These are phyloP conservation scores for Puccinia brachypodii DNA, from an alignment of 1,284 basidiomycete species.

Conservation along the genomic window DNA sequence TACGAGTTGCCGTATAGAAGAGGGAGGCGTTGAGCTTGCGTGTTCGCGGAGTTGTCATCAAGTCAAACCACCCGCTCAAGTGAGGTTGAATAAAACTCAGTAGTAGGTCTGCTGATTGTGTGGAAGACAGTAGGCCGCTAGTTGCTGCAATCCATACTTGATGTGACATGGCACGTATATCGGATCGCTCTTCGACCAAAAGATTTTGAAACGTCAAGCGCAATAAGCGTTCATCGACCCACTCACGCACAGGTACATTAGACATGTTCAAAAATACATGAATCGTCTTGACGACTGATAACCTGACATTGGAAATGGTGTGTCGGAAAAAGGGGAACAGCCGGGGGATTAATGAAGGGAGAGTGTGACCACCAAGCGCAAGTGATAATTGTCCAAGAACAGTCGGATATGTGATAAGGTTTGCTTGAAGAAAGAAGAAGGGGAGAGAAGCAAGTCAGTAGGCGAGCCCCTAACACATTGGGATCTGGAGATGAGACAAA, in stretches of 20 bases:
- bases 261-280: conserved; percentile 78
- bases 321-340: conserved; percentile 97
- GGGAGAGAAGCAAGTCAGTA: conserved; percentile 45
- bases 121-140: conserved; percentile 61
- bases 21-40: conserved; percentile 11
- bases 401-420: conserved; percentile 74
- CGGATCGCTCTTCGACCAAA: conserved; percentile 81
- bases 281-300: conserved; percentile 87
- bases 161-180: conserved; percentile 79
- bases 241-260: conserved; percentile 70
- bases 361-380: conserved; percentile 67
- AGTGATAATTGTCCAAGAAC: conserved; percentile 73
- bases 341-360: conserved; percentile 77
- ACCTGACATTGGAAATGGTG: conserved; percentile 88
- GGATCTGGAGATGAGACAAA: conserved; percentile 57
- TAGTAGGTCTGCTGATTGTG: conserved; percentile 60
- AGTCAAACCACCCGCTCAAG: conserved; percentile 56
- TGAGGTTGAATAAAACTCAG: conserved; percentile 64
- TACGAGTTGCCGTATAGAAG: conserved; percentile 26
- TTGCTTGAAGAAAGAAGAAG: conserved; percentile 61
- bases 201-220: conserved; percentile 92
- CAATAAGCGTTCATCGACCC: conserved; percentile 77
- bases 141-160: conserved; percentile 75
- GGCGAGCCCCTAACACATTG: not conserved
- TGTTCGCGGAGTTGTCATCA: conserved; percentile 47